Conservation (phyloP, 225 moss, liverwort and hornwort species). For the Polytrichum commune region DNA sequence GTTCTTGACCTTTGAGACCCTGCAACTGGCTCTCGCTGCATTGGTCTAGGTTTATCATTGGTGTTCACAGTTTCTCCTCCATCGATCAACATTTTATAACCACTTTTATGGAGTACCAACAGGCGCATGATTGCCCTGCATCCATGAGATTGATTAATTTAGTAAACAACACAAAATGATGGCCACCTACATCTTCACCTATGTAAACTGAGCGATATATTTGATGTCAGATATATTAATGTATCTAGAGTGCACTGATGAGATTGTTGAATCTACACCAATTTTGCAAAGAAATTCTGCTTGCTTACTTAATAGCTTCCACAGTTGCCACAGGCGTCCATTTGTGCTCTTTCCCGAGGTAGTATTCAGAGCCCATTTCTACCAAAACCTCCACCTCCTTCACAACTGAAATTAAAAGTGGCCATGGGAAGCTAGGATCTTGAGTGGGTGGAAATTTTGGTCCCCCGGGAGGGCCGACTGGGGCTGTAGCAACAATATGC, state of each 20-base stretch:
- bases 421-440: constrained; percentile 74
- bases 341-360: constrained; percentile 78
- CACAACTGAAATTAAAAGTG: constrained; percentile 76
- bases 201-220: no score
- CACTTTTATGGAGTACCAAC: constrained; percentile 70
- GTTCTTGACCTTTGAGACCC: constrained; percentile 16
- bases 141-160: neutral
- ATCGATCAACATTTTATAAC: constrained; percentile 79
- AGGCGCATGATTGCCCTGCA: constrained; percentile 77
- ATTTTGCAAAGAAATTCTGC: neutral
- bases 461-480: constrained; percentile 29
- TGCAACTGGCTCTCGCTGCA: constrained; percentile 34
- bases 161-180: no score
- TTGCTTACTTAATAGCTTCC: constrained; percentile 83
- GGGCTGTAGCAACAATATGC: constrained; percentile 81
- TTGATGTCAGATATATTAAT: no score
- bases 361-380: constrained; percentile 89
- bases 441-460: constrained; percentile 14
- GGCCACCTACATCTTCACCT: no score
- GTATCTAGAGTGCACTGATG: no score
- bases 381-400: constrained; percentile 93
- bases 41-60: constrained; percentile 28
- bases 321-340: constrained; percentile 92
- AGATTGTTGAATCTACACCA: neutral
- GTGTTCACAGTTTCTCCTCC: constrained; percentile 77